Evolutionary conservation across 345 rosid genomes (phyloP), one percentile per base, ranked within the genome.

Genomic region (Brassica rapa): DNA sequence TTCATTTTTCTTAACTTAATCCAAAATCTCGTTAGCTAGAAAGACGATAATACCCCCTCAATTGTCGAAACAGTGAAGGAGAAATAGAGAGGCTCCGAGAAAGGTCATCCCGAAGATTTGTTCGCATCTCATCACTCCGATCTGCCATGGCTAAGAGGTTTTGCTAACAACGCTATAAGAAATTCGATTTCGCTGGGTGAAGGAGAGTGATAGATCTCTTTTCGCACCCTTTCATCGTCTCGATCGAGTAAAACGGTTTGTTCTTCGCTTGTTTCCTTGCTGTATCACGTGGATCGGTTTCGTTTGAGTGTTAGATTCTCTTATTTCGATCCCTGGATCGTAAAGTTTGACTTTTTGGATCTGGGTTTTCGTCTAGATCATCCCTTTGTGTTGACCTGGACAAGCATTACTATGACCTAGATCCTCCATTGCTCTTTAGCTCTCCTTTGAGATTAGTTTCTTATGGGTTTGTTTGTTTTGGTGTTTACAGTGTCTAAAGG

Each of bases 21-120:
- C 63, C 74, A 79, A 73, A 67, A 73, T 49, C 15, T 2, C 74
- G 33, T 46, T 24, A 49, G 1, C 0, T 0, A 0, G 37, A 68
- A 68, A 79, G 82, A 51, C 82, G 6, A 29, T 1, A 68, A 14
- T 27, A 6, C 37, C 82, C 82, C 82, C 11, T 68, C 60, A 73
- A 68, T 68, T 35, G 70, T 49, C 14, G 70, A 73, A 70, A 62
- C 68, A 15, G 23, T 9, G 27, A 32, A 64, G 78, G 57, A 46
- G 68, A 72, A 72, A 59, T 30, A 37, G 76, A 72, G 46, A 46
- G 19, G 0, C 53, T 46, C 46, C 14, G 46, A 55, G 63, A 46
- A 46, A 74, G 62, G 41, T 78, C 67, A 66, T 73, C 61, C 59
- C 60, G 35, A 79, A 60, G 33, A 66, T 66, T 51, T 78, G 57